Evolutionary conservation across 2,329 filamentous ascomycete genomes (phyloP).

Genomic region (Colletotrichum graminicola): DNA sequence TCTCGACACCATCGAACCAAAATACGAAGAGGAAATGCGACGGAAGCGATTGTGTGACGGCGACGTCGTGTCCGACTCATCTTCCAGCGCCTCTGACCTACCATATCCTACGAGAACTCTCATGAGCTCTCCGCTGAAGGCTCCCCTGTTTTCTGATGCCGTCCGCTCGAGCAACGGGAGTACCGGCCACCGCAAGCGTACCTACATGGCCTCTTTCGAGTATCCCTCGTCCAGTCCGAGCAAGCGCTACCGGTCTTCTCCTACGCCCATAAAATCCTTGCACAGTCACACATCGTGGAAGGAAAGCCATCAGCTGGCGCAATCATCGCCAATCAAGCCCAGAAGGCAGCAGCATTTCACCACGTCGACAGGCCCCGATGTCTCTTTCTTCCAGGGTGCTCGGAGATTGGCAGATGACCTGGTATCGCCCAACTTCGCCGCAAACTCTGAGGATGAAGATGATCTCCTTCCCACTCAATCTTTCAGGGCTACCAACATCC

Average conservation of each 20-base stretch:
- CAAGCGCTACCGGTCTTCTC: slow-evolving; percentile 79
- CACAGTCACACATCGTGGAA: slow-evolving; percentile 77
- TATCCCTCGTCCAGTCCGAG: slow-evolving; percentile 66
- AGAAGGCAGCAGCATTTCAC: slow-evolving; percentile 81
- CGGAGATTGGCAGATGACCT: slow-evolving; percentile 76
- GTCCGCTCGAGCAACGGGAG: slow-evolving; percentile 78
- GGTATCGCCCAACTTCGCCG: slow-evolving; percentile 70
- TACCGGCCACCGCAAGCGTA: slow-evolving; percentile 74
- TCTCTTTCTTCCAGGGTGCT: slow-evolving; percentile 83
- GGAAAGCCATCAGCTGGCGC: slow-evolving; percentile 78
- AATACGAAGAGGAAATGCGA: slow-evolving; percentile 82
- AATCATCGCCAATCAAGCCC: slow-evolving; percentile 88
- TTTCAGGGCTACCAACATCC: slow-evolving; percentile 73
- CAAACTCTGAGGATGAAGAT: slow-evolving; percentile 84
- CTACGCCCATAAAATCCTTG: slow-evolving; percentile 71
- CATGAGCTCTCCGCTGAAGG: slow-evolving; percentile 88
- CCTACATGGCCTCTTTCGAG: slow-evolving; percentile 71
- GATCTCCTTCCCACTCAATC: slow-evolving; percentile 82
- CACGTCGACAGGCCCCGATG: slow-evolving; percentile 75
- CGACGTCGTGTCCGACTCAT: slow-evolving; percentile 87
- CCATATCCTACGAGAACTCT: slow-evolving; percentile 76
- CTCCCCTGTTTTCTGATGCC: slow-evolving; percentile 86
- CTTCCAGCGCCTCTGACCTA: slow-evolving; percentile 84
- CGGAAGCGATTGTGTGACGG: slow-evolving; percentile 76
- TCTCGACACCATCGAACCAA: slow-evolving; percentile 87